Conservation (phyloP, 495 filamentous ascomycete species). For the Aspergillus taichungensis region DNA sequence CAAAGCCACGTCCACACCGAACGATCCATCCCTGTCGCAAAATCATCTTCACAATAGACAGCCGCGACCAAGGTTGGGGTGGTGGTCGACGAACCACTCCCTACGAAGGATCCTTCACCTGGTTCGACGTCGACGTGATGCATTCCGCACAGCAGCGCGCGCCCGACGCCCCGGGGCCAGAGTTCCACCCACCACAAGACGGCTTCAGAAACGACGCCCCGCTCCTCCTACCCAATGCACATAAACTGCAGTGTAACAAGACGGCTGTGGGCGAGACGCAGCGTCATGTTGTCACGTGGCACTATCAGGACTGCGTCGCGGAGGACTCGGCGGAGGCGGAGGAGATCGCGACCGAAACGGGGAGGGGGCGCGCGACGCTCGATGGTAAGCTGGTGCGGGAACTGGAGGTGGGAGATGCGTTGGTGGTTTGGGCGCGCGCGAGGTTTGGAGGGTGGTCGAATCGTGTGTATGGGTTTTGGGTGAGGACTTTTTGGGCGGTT, state of each 20-base stretch:
- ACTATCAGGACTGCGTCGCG: constrained; percentile 37
- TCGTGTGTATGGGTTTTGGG: constrained; percentile 42
- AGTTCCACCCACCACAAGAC: constrained; percentile 1
- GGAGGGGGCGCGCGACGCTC: constrained; percentile 46
- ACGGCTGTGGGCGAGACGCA: constrained; percentile 21
- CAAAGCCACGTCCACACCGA: constrained; percentile 27
- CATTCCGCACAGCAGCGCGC: constrained; percentile 13
- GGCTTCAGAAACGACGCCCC: constrained; percentile 24
- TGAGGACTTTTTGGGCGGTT: constrained; percentile 57
- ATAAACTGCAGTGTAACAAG: constrained; percentile 48
- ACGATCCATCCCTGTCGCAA: constrained; percentile 35
- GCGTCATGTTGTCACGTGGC: constrained; percentile 49
- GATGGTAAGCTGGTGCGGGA: constrained; percentile 47
- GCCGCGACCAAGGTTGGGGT: constrained; percentile 61
- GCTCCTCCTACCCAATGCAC: constrained; percentile 27
- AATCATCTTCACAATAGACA: constrained; percentile 56
- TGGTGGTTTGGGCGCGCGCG: constrained; percentile 57
- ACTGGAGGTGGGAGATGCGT: constrained; percentile 53
- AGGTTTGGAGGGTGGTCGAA: constrained; percentile 58
- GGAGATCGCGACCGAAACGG: constrained; percentile 27
- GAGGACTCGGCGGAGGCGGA: constrained; percentile 38
- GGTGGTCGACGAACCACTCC: constrained; percentile 28
- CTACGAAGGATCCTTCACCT: constrained; percentile 54
- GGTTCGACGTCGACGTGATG: constrained; percentile 56
- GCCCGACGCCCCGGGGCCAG: no score